phyloP scores from a whole-genome alignment of 2,329 filamentous ascomycete genomes.

The Ascochyta clinopodiicola region DNA sequence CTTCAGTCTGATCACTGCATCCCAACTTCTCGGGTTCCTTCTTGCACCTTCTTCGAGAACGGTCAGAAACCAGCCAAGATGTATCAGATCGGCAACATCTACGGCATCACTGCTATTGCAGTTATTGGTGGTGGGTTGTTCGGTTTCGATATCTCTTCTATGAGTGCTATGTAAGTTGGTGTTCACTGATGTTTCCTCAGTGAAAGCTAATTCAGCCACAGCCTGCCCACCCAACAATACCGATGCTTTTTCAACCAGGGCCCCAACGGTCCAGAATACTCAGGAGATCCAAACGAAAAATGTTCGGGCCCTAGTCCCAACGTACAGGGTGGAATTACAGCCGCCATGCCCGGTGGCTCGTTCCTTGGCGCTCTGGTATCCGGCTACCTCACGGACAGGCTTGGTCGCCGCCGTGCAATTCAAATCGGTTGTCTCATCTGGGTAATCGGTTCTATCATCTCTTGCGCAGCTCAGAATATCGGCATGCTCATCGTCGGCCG shows the following conservation, averaged over 20 bases:
- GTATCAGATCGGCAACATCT: constrained; percentile 62
- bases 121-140: constrained; percentile 73
- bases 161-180: constrained; percentile 60
- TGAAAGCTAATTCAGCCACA: constrained; percentile 26
- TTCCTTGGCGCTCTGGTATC: constrained; percentile 69
- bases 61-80: constrained; percentile 23
- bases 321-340: constrained; percentile 72
- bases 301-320: constrained; percentile 61
- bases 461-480: constrained; percentile 69
- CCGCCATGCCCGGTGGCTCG: constrained; percentile 74
- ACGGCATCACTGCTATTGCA: constrained; percentile 64
- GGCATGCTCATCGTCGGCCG: constrained; percentile 75
- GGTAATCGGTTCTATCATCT: constrained; percentile 67
- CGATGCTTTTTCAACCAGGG: constrained; percentile 73
- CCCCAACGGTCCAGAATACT: constrained; percentile 40
- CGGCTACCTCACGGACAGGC: constrained; percentile 63
- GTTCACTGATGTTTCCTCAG: not conserved
- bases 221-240: constrained; percentile 71
- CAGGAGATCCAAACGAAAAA: constrained; percentile 45
- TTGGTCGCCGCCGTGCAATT: constrained; percentile 62
- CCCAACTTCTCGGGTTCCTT: constrained; percentile 11
- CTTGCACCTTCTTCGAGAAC: not conserved
- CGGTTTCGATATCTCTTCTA: constrained; percentile 79
- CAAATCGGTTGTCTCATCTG: constrained; percentile 60
- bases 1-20: constrained; percentile 1